Evolutionary conservation across 2,329 filamentous ascomycete species (phyloP).

Genomic region (Fusarium staphyleae): DNA sequence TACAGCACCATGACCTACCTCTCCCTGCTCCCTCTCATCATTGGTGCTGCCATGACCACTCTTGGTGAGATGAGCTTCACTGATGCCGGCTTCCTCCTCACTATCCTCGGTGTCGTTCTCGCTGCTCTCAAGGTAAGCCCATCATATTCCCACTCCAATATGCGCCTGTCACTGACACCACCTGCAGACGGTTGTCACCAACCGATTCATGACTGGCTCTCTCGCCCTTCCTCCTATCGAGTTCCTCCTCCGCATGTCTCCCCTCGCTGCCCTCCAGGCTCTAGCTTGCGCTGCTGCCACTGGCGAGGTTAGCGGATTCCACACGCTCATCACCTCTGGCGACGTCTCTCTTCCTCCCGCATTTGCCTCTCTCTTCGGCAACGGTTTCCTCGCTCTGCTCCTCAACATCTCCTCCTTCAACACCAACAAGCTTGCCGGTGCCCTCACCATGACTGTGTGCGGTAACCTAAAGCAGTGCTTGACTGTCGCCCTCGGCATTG

Average conservation of each 20-base stretch:
- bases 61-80: constrained; percentile 70
- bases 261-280: constrained; percentile 64
- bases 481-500: constrained; percentile 61
- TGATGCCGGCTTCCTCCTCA: constrained; percentile 62
- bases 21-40: constrained; percentile 65
- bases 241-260: constrained; percentile 68
- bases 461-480: constrained; percentile 66
- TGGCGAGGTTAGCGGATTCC: constrained; percentile 59
- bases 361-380: constrained; percentile 55
- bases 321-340: constrained; percentile 45
- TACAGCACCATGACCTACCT: constrained; percentile 65
- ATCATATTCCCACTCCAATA: background rate
- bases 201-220: constrained; percentile 68
- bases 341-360: constrained; percentile 48
- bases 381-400: constrained; percentile 61
- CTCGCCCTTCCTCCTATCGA: constrained; percentile 65
- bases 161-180: constrained; percentile 23
- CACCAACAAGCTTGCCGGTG: constrained; percentile 64
- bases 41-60: constrained; percentile 66
- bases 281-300: constrained; percentile 58
- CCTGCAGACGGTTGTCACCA: constrained; percentile 64
- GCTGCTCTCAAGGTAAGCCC: constrained; percentile 60
- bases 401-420: constrained; percentile 65
- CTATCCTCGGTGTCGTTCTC: constrained; percentile 60
- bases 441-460: constrained; percentile 66